These are phyloP conservation scores for Solanum appendiculatum DNA, from an alignment of 257 asterid species.

Conservation along the genomic window DNA sequence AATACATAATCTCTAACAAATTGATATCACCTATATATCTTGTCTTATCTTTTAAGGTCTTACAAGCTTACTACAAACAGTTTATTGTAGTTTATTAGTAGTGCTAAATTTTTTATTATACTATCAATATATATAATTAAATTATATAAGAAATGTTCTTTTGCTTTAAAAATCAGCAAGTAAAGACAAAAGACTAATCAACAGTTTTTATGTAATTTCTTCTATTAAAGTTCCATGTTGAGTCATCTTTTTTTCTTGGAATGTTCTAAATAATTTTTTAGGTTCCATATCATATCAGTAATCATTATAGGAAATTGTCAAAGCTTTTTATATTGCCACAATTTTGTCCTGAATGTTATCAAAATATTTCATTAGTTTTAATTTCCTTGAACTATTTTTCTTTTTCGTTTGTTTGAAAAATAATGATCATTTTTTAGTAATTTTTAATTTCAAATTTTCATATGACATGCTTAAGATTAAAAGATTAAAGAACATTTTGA, in stretches of 20 bases:
- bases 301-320: not conserved
- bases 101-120: not conserved
- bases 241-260: constrained; percentile 32
- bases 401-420: too few species aligned
- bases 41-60: not conserved
- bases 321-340: constrained; percentile 12
- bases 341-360: not conserved
- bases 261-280: constrained; percentile 18
- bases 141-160: not conserved
- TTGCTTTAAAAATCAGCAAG: not conserved
- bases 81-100: not conserved
- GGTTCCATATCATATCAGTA: not conserved
- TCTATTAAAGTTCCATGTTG: constrained; percentile 24
- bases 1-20: not conserved
- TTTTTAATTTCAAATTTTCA: too few species aligned
- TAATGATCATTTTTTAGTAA: too few species aligned
- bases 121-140: not conserved
- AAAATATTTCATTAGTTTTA: not conserved
- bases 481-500: too few species aligned
- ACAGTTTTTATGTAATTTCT: constrained; percentile 10
- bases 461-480: too few species aligned
- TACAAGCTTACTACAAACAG: not conserved
- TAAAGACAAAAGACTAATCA: constrained; percentile 17
- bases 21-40: not conserved
- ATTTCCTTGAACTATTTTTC: too few species aligned